Percentiles rank a stretch among this genome's conserved stretches.
These are phyloP conservation scores for Oenanthe sinensis DNA, from an alignment of 129 eudicot genomes.

Conservation along the genomic window DNA sequence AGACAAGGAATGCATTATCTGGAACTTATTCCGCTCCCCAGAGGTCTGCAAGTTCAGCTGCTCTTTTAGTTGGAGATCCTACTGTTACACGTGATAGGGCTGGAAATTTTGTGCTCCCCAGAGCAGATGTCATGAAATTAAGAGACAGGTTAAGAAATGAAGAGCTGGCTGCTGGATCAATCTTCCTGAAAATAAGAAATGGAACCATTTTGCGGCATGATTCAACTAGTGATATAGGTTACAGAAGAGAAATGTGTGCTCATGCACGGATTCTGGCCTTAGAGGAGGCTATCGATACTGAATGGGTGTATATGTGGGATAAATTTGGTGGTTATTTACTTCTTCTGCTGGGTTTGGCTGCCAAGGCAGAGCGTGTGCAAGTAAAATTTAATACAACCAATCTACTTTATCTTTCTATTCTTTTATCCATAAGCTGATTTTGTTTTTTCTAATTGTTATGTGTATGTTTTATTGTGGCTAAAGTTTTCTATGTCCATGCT, in stretches of 20 bases:
- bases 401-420: background rate
- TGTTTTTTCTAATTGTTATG: background rate
- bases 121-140: constrained; percentile 97
- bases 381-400: constrained; percentile 27
- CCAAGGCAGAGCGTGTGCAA: constrained; percentile 99
- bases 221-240: constrained; percentile 61
- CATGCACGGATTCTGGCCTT: constrained; percentile 97
- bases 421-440: background rate
- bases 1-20: constrained; percentile 94
- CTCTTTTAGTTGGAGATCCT: constrained; percentile 98
- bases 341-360: constrained; percentile 90
- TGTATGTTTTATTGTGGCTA: background rate
- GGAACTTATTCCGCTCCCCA: constrained; percentile 99
- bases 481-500: constrained; percentile 10
- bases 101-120: constrained; percentile 93
- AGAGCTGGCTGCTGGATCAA: constrained; percentile 86
- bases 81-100: constrained; percentile 76
- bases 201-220: constrained; percentile 49
- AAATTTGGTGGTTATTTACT: constrained; percentile 98
- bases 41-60: constrained; percentile 99
- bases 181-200: constrained; percentile 47
- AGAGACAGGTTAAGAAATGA: constrained; percentile 92
- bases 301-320: constrained; percentile 99
- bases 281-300: constrained; percentile 99
- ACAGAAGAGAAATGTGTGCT: constrained; percentile 87